Base-by-base conservation (phyloP, 108 stramenopile genomes). In the Thalassiosira profunda region DNA sequence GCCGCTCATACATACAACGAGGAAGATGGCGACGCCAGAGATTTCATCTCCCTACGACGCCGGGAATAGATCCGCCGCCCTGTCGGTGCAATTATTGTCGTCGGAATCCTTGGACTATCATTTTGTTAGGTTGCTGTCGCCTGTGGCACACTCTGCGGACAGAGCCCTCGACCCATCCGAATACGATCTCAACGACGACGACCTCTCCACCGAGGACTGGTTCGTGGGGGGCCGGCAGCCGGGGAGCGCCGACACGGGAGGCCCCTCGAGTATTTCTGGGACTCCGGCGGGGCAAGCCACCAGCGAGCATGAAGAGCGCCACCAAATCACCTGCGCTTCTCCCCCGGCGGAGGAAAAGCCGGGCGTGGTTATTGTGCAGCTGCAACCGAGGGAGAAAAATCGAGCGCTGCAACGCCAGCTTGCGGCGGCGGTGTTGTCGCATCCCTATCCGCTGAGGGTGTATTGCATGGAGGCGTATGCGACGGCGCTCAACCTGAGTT, bases 391-490 rank as follows among this genome's bases (percentile, higher is more conserved):
- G 2, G 59, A 68, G 17, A 37, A 72, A 43, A 76, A 83, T 43
- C 79, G 72, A 63, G 77, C 78, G 4, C 76, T 78, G 24, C 79
- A 91, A 46, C 71, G 86, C 45, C 82, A 89, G 57, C 58, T 95
- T 28, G 83, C 90, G 28, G 56, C 67, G 29, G 93, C 87, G 2
- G 81, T 95, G 1, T 92, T 90, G 66, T 70, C 86, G 25, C 90
- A 92, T 78, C 93, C 93, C 0, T 62, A 81, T 48, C 82, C 93
- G 8, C 40, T 95, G 0, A 69, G 87, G n/a, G 54, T 42, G 21
- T 95, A 83, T 70, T 92, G 91, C 49, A 37, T 88, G n/a, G 86
- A 88, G 41, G 89, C 89, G 4, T 88, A 85, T 54, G 44, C 72
- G 5, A 84, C 84, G 2, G 91, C 90, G 0, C 37, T 66, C 33